Percentiles rank a stretch among this genome's conserved stretches.
phyloP scores from a whole-genome alignment of 2,329 filamentous ascomycete species.

The Epichloe amarillans region DNA sequence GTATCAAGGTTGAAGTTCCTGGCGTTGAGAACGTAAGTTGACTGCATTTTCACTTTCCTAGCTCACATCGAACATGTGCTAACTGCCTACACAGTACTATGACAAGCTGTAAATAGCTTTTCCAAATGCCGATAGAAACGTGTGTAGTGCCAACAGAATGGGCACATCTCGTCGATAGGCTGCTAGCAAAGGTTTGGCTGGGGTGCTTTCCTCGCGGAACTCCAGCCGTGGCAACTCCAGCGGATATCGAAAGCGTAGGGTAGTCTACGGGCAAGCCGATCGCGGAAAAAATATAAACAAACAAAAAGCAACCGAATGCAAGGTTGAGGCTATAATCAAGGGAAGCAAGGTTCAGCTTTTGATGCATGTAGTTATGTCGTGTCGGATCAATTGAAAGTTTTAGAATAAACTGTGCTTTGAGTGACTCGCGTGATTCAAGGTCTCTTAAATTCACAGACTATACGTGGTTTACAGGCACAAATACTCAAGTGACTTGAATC shows the following conservation, averaged over 20 bases:
- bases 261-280: constrained; percentile 16
- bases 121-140: constrained; percentile 31
- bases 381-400: constrained; percentile 27
- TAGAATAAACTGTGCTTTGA: constrained; percentile 14
- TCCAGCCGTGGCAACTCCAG: constrained; percentile 9
- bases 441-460: not conserved
- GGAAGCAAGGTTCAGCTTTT: constrained; percentile 24
- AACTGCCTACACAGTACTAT: constrained; percentile 58
- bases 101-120: constrained; percentile 79
- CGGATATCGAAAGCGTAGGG: constrained; percentile 9
- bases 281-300: not conserved
- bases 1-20: constrained; percentile 92
- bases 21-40: constrained; percentile 86
- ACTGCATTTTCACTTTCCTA: not conserved
- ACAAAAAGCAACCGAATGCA: constrained; percentile 16
- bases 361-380: constrained; percentile 31
- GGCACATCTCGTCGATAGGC: constrained; percentile 28
- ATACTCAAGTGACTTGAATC: too few relatives aligned
- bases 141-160: constrained; percentile 27
- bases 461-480: too few relatives aligned
- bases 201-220: constrained; percentile 14
- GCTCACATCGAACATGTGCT: constrained; percentile 4
- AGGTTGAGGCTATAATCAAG: constrained; percentile 24
- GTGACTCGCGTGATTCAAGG: not conserved
- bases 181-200: constrained; percentile 19